Evolutionary conservation across 805 yeast species (phyloP).

Genomic region (Saccharomycopsis microspora): DNA sequence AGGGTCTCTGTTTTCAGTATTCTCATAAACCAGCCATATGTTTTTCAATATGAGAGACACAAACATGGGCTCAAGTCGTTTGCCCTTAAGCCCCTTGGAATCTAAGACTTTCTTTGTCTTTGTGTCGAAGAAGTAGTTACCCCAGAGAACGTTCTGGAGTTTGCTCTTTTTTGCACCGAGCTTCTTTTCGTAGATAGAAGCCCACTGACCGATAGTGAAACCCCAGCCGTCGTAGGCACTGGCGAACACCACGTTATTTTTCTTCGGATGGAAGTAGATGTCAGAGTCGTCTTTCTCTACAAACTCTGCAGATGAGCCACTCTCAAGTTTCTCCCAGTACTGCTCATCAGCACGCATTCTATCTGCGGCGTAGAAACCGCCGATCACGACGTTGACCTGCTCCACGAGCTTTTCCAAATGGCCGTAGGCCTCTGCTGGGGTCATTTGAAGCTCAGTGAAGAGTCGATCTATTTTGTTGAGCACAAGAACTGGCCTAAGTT

Average conservation of each 20-base stretch:
- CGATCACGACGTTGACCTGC: conserved; percentile 90
- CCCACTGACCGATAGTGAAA: conserved; percentile 78
- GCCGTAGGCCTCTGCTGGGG: conserved; percentile 75
- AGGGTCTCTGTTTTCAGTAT: conserved; percentile 41
- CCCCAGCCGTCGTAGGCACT: conserved; percentile 98
- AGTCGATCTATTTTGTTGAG: conserved; percentile 86
- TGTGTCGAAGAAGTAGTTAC: conserved; percentile 82
- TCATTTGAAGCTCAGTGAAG: conserved; percentile 66
- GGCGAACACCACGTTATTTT: conserved; percentile 84
- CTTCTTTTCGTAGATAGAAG: conserved; percentile 74
- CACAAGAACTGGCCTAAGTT: conserved; percentile 77
- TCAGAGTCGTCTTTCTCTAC: conserved; percentile 72
- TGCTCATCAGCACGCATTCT: conserved; percentile 78
- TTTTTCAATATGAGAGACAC: conserved; percentile 80
- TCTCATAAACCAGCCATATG: conserved; percentile 84
- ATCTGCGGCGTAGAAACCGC: conserved; percentile 87
- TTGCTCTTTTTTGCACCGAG: conserved; percentile 74
- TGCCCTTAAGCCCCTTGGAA: conserved; percentile 49
- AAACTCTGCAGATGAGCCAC: conserved; percentile 26
- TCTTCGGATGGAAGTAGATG: conserved; percentile 76
- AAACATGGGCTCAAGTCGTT: conserved; percentile 62
- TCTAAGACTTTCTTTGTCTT: conserved; percentile 76
- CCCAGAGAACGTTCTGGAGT: conserved; percentile 87
- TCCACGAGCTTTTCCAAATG: conserved; percentile 75
- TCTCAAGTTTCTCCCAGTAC: conserved; percentile 58